Percentiles rank a stretch among this genome's conserved stretches.
Evolutionary conservation across 148 eudicot genomes (phyloP).

Genomic region (Diospyros lotus): DNA sequence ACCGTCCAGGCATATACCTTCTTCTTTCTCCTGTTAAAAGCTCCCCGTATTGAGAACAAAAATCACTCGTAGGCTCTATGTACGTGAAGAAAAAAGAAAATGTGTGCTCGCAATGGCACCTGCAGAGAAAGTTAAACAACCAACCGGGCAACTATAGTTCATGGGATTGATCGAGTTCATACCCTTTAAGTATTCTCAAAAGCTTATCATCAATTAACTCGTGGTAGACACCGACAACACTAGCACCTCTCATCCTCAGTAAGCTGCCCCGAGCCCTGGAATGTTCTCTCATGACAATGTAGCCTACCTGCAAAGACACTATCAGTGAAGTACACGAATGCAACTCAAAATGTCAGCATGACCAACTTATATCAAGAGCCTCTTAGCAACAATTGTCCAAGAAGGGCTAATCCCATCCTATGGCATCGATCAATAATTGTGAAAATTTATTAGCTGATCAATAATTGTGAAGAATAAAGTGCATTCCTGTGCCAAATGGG

Average conservation of each 20-base stretch:
- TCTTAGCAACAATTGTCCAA: not conserved
- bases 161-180: constrained; percentile 12
- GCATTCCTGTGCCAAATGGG: not conserved
- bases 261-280: constrained; percentile 53
- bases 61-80: not conserved
- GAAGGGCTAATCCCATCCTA: not conserved
- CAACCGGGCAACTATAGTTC: not conserved
- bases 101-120: not conserved
- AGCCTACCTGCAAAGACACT: constrained; percentile 71
- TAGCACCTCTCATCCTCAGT: constrained; percentile 72
- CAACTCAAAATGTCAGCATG: not conserved
- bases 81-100: not conserved
- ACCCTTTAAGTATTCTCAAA: constrained; percentile 67
- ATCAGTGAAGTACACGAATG: not conserved
- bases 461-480: not conserved
- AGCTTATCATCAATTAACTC: constrained; percentile 67
- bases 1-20: constrained; percentile 96
- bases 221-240: constrained; percentile 81
- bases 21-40: constrained; percentile 65
- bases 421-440: not conserved
- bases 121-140: not conserved
- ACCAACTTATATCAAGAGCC: not conserved
- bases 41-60: not conserved
- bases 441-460: not conserved
- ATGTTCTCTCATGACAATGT: constrained; percentile 75